Percentiles rank a stretch among this genome's conserved stretches.
phyloP scores from a whole-genome alignment of 345 rosid genomes.

The Erysimum cheiranthoides region DNA sequence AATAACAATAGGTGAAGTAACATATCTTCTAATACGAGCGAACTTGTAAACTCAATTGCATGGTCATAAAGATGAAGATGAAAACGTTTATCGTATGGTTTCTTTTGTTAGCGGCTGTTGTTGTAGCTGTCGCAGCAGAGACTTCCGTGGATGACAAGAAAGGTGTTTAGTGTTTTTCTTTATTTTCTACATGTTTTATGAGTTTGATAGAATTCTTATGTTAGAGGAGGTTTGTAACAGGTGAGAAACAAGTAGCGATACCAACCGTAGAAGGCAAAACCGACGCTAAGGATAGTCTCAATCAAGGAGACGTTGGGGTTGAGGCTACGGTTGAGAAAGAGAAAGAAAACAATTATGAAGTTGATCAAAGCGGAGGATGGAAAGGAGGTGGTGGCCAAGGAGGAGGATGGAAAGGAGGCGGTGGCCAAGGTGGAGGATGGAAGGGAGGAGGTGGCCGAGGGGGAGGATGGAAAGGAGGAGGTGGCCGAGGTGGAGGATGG shows the following conservation, averaged over 20 bases:
- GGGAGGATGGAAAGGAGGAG: not conserved
- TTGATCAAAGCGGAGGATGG: conserved; percentile 25
- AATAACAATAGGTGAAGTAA: not conserved
- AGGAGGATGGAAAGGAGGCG: not conserved
- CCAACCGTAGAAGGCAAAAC: conserved; percentile 16
- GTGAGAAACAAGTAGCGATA: conserved; percentile 19
- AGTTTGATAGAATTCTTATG: not conserved
- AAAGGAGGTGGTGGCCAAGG: conserved; percentile 10
- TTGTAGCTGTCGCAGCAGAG: conserved; percentile 29
- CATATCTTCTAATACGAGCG: not conserved
- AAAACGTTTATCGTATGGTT: conserved; percentile 38
- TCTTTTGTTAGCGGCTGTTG: conserved; percentile 37
- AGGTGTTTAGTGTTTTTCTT: conserved; percentile 14
- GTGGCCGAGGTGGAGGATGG: conserved; percentile 12
- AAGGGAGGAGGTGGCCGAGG: not conserved
- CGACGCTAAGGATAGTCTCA: conserved; percentile 3
- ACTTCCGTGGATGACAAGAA: conserved; percentile 37
- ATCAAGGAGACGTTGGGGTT: conserved; percentile 5
- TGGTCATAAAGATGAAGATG: conserved; percentile 29
- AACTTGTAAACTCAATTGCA: not conserved
- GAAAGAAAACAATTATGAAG: conserved; percentile 4
- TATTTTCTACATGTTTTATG: conserved; percentile 1
- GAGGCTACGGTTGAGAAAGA: not conserved
- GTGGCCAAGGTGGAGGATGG: conserved; percentile 7
- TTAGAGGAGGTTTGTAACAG: conserved; percentile 18